Evolutionary conservation across 768 basidiomycete genomes (phyloP).

Genomic region (Lactifluus hygrophoroides): DNA sequence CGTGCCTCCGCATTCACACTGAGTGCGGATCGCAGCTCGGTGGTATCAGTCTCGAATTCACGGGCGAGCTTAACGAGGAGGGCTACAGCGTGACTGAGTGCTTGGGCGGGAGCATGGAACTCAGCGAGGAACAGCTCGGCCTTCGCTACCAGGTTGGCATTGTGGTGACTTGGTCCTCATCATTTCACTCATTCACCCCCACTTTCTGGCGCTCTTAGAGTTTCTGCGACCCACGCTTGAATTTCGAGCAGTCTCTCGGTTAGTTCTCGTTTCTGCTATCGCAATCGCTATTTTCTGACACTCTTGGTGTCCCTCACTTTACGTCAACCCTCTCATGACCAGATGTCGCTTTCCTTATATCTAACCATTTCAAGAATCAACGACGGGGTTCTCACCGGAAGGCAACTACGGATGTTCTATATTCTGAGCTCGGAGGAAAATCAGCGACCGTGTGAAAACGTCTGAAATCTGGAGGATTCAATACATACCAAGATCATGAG

Average conservation of each 20-base stretch:
- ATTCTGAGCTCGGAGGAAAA: conserved; percentile 27
- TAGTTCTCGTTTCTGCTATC: conserved; percentile 23
- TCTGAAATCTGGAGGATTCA: not conserved
- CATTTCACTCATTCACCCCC: not conserved
- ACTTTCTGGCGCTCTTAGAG: conserved; percentile 29
- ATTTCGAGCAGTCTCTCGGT: conserved; percentile 94
- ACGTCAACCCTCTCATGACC: not conserved
- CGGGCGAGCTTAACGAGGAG: conserved; percentile 74
- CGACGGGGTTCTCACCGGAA: conserved; percentile 27
- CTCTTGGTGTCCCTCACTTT: not conserved
- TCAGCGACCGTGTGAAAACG: conserved; percentile 4
- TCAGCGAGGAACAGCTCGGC: conserved; percentile 82
- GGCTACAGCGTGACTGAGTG: conserved; percentile 79
- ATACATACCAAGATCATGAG: no score
- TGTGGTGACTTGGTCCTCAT: not conserved
- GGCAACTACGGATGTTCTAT: conserved; percentile 24
- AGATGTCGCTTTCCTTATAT: conserved; percentile 84
- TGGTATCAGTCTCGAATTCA: conserved; percentile 84
- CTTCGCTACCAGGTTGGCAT: conserved; percentile 72
- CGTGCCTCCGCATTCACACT: conserved; percentile 75
- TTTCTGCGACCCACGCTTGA: conserved; percentile 93
- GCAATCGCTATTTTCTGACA: not conserved
- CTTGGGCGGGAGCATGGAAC: conserved; percentile 91
- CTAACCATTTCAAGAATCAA: conserved; percentile 70
- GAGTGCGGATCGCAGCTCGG: conserved; percentile 66